Percentiles rank a stretch among this genome's conserved stretches.
Evolutionary conservation across 305 asterid species (phyloP).

Genomic region (Plantago rigida): DNA sequence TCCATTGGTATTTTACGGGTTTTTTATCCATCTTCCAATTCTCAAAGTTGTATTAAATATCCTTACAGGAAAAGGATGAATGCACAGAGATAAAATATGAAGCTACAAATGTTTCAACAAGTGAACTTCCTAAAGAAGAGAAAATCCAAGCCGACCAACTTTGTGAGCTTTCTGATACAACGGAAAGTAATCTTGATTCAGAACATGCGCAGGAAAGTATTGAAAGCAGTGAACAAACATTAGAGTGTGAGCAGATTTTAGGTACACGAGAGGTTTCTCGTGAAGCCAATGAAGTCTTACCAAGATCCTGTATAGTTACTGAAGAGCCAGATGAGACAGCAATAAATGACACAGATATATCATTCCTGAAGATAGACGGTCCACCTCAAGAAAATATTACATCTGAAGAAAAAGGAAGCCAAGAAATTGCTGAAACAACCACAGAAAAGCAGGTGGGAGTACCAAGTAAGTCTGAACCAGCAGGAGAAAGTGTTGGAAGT

Average conservation of each 20-base stretch:
- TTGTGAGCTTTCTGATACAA: not conserved
- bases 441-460: slow-evolving; percentile 14
- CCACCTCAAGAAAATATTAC: slow-evolving; percentile 17
- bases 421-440: not conserved
- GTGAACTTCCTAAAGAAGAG: not conserved
- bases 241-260: not conserved
- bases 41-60: not conserved
- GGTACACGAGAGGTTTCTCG: not conserved
- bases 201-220: not conserved
- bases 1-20: not conserved
- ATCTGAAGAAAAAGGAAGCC: not conserved
- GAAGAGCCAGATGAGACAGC: slow-evolving; percentile 27
- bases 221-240: not conserved
- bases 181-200: not conserved
- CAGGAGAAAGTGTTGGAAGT: slow-evolving; percentile 14
- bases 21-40: not conserved
- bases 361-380: slow-evolving; percentile 23
- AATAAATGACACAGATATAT: slow-evolving; percentile 22
- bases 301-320: not conserved
- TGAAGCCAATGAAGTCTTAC: not conserved
- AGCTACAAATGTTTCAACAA: not conserved
- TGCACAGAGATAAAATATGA: not conserved
- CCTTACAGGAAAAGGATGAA: not conserved
- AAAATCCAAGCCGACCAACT: not conserved
- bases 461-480: slow-evolving; percentile 1